Base-by-base conservation (phyloP, 1,139 yeast genomes). In the Candida mesenterica region DNA sequence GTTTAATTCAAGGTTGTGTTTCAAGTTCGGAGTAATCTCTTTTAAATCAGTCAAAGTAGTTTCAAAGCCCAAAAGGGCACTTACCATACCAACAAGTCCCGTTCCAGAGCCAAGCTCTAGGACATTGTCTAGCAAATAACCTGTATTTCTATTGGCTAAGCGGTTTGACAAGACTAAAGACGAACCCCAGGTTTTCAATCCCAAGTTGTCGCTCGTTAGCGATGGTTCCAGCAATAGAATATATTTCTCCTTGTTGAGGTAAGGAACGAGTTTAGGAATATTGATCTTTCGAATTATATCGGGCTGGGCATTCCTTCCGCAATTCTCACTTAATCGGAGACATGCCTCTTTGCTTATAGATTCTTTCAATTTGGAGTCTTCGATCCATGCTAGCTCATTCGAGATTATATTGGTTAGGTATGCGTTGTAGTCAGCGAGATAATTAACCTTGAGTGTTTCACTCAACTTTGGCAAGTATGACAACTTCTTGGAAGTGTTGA, bases 151-250 rank as follows among this genome's bases (percentile, higher is more conserved):
- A 25, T 48, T 51, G 2, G 68, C 61, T 5, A 85, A 53, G 31
- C 82, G 60, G 35, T 77, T 73, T 1, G 94, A 73, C 15, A 92
- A 62, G 2, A 87, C 71, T 22, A 86, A 62, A 0, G 97, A 79
- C 0, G 97, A 84, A 0, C 97, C 98, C 98, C 98, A 92, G 0
- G 98, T 92, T 46, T 90, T 89, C 54, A 88, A 70, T 0, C 98
- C 98, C 22, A 92, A 62, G 44, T 84, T 85, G 56, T 92, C 98
- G 33, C 79, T 77, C 0, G 96, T 87, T 42, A 92, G 62, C 0
- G 95, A 79, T 0, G 97, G 97, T 54, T 92, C 98, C 40, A 73
- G 72, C 23, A 92, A 59, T 17, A 54, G 46, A 1, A 86, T 70
- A 14, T 48, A 52, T 2, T 45, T 45, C n/a, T 36, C 36, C 3